A percentile compares a stretch with the other conserved stretches of the same genome.
These are phyloP conservation scores for Aspergillus olivimuriae DNA, from an alignment of 495 filamentous ascomycete species.

Conservation along the genomic window DNA sequence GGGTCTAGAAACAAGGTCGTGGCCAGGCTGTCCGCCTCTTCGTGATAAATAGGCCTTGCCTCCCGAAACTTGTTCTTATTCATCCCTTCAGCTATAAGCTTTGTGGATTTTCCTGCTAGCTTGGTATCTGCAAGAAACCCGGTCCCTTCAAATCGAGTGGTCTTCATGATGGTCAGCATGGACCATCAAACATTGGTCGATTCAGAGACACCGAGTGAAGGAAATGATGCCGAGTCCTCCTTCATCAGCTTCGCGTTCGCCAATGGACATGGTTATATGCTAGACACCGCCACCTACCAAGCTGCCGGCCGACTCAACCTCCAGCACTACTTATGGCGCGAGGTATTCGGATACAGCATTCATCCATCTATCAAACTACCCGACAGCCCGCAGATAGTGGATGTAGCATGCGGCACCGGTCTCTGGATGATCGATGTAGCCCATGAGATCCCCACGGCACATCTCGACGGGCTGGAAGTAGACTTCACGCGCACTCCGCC, in stretches of 20 bases:
- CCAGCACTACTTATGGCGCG: constrained; percentile 21
- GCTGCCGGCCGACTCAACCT: constrained; percentile 17
- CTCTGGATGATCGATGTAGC: constrained; percentile 23
- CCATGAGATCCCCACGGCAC: not conserved
- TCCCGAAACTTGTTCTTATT: too few species aligned
- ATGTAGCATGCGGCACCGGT: constrained; percentile 16
- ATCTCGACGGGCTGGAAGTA: constrained; percentile 21
- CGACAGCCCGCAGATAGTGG: constrained; percentile 9
- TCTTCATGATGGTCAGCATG: not conserved
- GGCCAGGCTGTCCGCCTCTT: too few species aligned
- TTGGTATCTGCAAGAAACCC: too few species aligned
- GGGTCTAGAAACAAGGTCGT: too few species aligned
- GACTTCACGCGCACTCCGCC: constrained; percentile 16
- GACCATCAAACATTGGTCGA: too few species aligned
- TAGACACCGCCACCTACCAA: constrained; percentile 6
- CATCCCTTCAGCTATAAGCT: too few species aligned
- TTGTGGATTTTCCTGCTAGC: too few species aligned
- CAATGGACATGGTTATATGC: constrained; percentile 17
- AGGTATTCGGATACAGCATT: constrained; percentile 13
- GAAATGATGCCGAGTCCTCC: not conserved
- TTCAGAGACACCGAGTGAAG: too few species aligned
- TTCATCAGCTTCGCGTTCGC: constrained; percentile 4
- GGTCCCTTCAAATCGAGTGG: not conserved
- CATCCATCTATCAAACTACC: constrained; percentile 11
- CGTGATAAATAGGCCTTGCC: too few species aligned